Conservation (phyloP, 1,284 basidiomycete genomes). For the Fistulinella cinereoalba region DNA sequence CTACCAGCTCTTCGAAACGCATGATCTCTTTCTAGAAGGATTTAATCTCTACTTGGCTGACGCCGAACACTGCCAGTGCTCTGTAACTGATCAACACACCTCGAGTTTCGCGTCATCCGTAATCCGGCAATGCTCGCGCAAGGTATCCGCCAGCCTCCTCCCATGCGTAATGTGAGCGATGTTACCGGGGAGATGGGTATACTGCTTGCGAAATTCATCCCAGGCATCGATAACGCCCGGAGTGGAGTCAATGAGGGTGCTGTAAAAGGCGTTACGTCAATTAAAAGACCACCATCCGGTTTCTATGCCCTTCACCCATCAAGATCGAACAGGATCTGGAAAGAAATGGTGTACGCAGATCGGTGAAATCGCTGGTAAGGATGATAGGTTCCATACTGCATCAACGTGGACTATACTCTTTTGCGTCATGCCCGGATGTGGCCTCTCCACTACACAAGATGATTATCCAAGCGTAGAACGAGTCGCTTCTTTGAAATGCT, state of each 20-base stretch:
- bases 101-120: conserved; percentile 52
- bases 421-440: conserved; percentile 16
- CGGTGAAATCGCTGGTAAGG: neutral
- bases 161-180: conserved; percentile 66
- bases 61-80: no score
- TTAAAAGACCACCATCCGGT: neutral
- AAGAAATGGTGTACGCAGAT: conserved; percentile 9
- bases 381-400: conserved; percentile 20
- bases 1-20: conserved; percentile 64
- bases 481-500: no score
- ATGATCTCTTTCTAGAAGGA: conserved; percentile 50
- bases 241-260: conserved; percentile 70
- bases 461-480: no score
- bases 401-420: conserved; percentile 12
- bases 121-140: conserved; percentile 66
- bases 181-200: conserved; percentile 45
- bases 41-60: neutral
- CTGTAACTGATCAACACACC: conserved; percentile 37
- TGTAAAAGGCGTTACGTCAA: conserved; percentile 27
- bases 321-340: conserved; percentile 65
- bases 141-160: conserved; percentile 68
- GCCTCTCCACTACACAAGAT: neutral
- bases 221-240: conserved; percentile 65
- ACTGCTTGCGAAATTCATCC: conserved; percentile 56
- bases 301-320: conserved; percentile 50